Evolutionary conservation across 371 early-diverging fungal species (phyloP).

Genomic region (Umbelopsis sp.): DNA sequence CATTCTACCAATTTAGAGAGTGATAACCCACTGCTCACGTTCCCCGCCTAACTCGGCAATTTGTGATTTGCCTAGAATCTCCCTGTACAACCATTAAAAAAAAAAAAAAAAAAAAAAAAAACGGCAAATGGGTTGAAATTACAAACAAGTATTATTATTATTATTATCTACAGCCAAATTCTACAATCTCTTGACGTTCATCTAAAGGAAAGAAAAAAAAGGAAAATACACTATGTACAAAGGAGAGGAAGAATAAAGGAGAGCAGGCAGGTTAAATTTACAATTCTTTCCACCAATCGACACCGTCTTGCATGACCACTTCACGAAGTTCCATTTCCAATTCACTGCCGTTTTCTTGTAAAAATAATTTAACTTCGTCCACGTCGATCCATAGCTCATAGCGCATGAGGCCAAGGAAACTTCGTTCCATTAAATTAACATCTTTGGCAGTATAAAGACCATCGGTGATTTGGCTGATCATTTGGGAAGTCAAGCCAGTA

Average conservation of each 20-base stretch:
- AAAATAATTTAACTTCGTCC: constrained; percentile 29
- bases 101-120: background rate
- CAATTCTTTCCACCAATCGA: constrained; percentile 19
- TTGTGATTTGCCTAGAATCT: background rate
- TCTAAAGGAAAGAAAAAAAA: background rate
- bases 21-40: too few species aligned
- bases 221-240: background rate
- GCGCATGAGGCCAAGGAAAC: constrained; percentile 52
- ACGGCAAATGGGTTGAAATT: background rate
- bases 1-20: background rate
- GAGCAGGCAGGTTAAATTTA: background rate
- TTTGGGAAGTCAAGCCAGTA: constrained; percentile 25
- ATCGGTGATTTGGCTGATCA: constrained; percentile 52
- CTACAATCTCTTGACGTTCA: background rate
- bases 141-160: background rate
- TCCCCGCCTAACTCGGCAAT: too few species aligned
- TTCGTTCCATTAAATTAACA: constrained; percentile 68
- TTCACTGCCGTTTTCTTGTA: constrained; percentile 31
- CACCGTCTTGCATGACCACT: constrained; percentile 21
- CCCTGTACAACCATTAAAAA: background rate
- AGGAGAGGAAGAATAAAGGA: background rate
- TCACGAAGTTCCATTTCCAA: constrained; percentile 56
- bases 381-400: constrained; percentile 36
- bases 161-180: too few species aligned
- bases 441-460: constrained; percentile 58